Evolutionary conservation across 106 monocot genomes (phyloP), one percentile per base, ranked within the genome.

Genomic region (Amphibolis antarctica): DNA sequence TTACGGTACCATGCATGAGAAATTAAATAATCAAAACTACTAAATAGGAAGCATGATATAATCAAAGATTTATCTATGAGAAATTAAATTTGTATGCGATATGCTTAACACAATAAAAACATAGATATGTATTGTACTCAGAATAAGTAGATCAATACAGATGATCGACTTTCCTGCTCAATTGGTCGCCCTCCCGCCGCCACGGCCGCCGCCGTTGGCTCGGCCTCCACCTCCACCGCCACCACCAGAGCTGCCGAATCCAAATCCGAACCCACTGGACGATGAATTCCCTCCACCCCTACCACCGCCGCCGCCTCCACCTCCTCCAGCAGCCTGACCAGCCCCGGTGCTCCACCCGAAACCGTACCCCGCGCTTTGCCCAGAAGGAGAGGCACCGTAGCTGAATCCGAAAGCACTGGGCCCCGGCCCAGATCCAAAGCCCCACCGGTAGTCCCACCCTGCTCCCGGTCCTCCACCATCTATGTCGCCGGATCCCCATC

Each of bases 351-450:
- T 57, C 57, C 57, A 57, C 0, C 57, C 57, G 28, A 14, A 57
- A 14, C 57, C 57, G 27, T 26, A 57, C 14, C 57, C 57, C 10
- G 57, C 26, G 15, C 17, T 57, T 4, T 57, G 28, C 26, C 57
- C 57, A 11, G 23, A 11, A 57, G 25, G 57, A 28, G 57, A 57
- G 11, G 57, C 57, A 15, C 57, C 57, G 28, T 26, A 57, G 57
- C 27, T 28, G 27, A 57, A 57, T 14, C 57, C 57, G 7, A 57
- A 57, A 57, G 57, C 57, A 57, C 57, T 26, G 14, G 28, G 57
- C 28, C 57, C 57, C 23, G 57, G 57, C 14, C 57, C 57, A 9
- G 57, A 27, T 6, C 57, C 57, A 26, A 28, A 28, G 15, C 57
- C 57, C 57, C 57, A 57, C 3, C 5, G 23, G 57, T 57, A 57